Evolutionary conservation across 371 early-diverging fungal species (phyloP), one percentile per base, ranked within the genome.

Genomic region (Capillidium heterosporum): DNA sequence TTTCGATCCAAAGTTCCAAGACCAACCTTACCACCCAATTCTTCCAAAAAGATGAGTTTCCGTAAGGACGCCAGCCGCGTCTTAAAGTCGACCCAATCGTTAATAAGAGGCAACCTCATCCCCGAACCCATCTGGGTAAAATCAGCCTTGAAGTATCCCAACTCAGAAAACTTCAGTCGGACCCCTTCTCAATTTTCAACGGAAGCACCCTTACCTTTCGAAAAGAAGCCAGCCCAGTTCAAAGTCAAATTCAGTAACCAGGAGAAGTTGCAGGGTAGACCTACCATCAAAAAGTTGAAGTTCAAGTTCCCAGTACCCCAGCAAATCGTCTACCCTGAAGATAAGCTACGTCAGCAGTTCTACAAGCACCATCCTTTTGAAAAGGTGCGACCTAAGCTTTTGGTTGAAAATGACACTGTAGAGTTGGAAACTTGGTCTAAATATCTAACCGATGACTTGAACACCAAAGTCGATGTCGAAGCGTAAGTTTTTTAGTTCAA

Each of bases 291-390:
- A 27, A 48, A 48, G n/a, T 19, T 23, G 10, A 48, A 48, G 23
- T 48, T 48, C 27, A 23, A 19, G 7, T 27, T 23, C 27, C 48
- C 48, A 48, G n/a, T 48, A 3, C 80, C 84, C 44, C 78, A 71
- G 28, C 65, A 63, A 49, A 88, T 92, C 48, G 80, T 75, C 28
- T 92, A 88, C 60, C 87, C 87, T n/a, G 91, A 91, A 69, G 93
- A 92, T 65, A 63, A 62, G 59, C 71, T 92, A 55, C 78, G 93
- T 60, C 63, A 73, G 55, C 77, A 74, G 51, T 92, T 92, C 62
- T 92, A 85, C 67, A 72, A 75, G 60, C 84, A 88, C 71, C 93
- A 92, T 64, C 91, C 91, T 21, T 86, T 81, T 64, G 93, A 92
- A 70, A 67, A 82, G 57, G 64, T 73, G 24, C 72, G 83, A 57